Conservation (phyloP, 1,139 yeast species). For the Lodderomyces pseudojiufengensis region DNA sequence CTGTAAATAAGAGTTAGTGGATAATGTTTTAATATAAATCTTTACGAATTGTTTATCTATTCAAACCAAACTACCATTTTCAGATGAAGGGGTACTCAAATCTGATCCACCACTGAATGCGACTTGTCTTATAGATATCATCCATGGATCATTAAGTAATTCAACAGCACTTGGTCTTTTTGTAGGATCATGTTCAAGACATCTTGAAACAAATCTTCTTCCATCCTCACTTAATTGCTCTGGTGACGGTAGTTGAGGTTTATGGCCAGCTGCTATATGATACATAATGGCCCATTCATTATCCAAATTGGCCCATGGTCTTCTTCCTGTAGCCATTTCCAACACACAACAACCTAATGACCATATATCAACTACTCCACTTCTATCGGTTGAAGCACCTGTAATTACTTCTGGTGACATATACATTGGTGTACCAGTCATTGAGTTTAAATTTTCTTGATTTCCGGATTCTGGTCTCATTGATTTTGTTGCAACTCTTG, state of each 20-base stretch:
- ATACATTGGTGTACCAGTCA: constrained; percentile 98
- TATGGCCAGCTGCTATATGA: constrained; percentile 93
- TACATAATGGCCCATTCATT: constrained; percentile 99
- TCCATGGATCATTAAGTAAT: constrained; percentile 88
- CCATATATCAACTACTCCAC: constrained; percentile 82
- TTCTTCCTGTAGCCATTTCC: constrained; percentile 79
- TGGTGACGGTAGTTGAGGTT: constrained; percentile 76
- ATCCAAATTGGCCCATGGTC: constrained; percentile 90
- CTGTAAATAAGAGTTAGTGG: too few species aligned
- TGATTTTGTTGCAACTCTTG: constrained; percentile 19
- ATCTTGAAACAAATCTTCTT: constrained; percentile 62
- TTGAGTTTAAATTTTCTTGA: constrained; percentile 38
- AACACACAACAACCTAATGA: constrained; percentile 77
- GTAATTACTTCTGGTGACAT: constrained; percentile 98
- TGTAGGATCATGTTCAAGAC: constrained; percentile 80
- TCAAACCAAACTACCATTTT: constrained; percentile 13
- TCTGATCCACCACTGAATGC: constrained; percentile 49
- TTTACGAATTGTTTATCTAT: background rate
- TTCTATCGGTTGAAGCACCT: constrained; percentile 62
- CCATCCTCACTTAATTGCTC: constrained; percentile 81
- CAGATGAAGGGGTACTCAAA: constrained; percentile 38
- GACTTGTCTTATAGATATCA: constrained; percentile 63
- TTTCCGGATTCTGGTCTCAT: constrained; percentile 11
- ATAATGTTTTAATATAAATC: too few species aligned
- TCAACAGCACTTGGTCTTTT: constrained; percentile 83